Evolutionary conservation across 495 filamentous ascomycete species (phyloP).

Genomic region (Trichoderma gamsii): DNA sequence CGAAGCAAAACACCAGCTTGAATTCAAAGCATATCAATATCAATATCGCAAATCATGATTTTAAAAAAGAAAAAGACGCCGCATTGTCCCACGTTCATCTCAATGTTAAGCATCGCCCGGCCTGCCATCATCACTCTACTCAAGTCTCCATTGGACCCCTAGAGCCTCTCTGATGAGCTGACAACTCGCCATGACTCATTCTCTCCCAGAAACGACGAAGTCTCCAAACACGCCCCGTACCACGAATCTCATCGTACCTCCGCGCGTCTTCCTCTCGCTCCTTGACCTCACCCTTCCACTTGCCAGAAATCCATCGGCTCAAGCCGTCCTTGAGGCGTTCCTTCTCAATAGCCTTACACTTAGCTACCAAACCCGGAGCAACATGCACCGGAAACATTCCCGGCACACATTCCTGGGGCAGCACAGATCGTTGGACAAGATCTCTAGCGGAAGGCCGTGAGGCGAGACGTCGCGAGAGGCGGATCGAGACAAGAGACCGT

Average conservation of each 20-base stretch:
- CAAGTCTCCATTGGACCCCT: neutral
- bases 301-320: conserved; percentile 43
- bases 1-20: too few relatives aligned
- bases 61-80: too few relatives aligned
- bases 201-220: conserved; percentile 49
- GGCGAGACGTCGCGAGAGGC: conserved; percentile 39
- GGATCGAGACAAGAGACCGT: conserved; percentile 46
- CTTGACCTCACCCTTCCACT: conserved; percentile 38
- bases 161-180: neutral
- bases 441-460: conserved; percentile 36
- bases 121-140: neutral
- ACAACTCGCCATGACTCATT: conserved; percentile 26
- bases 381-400: conserved; percentile 25
- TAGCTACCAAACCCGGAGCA: conserved; percentile 37
- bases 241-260: conserved; percentile 36
- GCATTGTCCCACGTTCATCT: too few relatives aligned
- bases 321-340: conserved; percentile 51
- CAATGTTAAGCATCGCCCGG: too few relatives aligned
- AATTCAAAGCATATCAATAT: too few relatives aligned
- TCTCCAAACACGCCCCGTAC: conserved; percentile 44
- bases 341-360: conserved; percentile 44
- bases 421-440: conserved; percentile 40
- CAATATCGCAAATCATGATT: too few relatives aligned
- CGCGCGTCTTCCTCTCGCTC: conserved; percentile 33
- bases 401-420: conserved; percentile 42